phyloP scores from a whole-genome alignment of 2,329 filamentous ascomycete species.

The Fusarium oligoseptatum region DNA sequence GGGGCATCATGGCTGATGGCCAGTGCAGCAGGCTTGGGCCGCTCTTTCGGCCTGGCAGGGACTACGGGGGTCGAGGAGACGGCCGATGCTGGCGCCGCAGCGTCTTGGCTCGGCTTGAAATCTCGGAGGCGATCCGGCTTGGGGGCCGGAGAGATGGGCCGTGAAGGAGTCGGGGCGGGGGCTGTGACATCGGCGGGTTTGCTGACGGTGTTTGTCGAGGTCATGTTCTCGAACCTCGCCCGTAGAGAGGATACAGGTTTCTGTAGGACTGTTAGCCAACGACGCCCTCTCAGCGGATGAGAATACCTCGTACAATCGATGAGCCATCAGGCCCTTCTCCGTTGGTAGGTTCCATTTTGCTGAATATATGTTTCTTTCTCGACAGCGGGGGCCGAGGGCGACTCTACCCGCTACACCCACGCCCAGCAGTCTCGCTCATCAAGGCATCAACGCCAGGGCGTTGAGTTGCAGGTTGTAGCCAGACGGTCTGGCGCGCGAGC shows the following conservation, averaged over 20 bases:
- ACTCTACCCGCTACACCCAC: constrained; percentile 54
- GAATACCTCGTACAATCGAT: constrained; percentile 74
- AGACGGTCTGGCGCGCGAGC: constrained; percentile 14
- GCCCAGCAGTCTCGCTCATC: constrained; percentile 47
- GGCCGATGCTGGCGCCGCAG: constrained; percentile 36
- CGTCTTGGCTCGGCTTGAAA: constrained; percentile 55
- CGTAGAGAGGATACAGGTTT: constrained; percentile 86
- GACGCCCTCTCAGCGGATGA: neutral
- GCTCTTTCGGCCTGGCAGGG: constrained; percentile 47
- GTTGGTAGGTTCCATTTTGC: constrained; percentile 50
- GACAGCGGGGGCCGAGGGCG: constrained; percentile 49
- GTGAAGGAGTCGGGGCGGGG: constrained; percentile 45
- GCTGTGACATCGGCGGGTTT: constrained; percentile 37
- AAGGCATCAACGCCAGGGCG: constrained; percentile 45
- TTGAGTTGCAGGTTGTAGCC: constrained; percentile 19
- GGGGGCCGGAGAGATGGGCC: constrained; percentile 55
- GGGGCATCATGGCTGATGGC: constrained; percentile 41
- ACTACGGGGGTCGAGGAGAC: constrained; percentile 51
- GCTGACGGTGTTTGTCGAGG: constrained; percentile 37
- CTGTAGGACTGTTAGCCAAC: constrained; percentile 58
- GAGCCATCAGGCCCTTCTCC: constrained; percentile 78
- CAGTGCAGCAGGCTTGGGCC: constrained; percentile 42
- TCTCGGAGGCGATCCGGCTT: constrained; percentile 61
- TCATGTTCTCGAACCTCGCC: constrained; percentile 84
- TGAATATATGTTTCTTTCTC: constrained; percentile 44